These are phyloP conservation scores for Cercis canadensis DNA, from an alignment of 306 rosid species.

Conservation along the genomic window DNA sequence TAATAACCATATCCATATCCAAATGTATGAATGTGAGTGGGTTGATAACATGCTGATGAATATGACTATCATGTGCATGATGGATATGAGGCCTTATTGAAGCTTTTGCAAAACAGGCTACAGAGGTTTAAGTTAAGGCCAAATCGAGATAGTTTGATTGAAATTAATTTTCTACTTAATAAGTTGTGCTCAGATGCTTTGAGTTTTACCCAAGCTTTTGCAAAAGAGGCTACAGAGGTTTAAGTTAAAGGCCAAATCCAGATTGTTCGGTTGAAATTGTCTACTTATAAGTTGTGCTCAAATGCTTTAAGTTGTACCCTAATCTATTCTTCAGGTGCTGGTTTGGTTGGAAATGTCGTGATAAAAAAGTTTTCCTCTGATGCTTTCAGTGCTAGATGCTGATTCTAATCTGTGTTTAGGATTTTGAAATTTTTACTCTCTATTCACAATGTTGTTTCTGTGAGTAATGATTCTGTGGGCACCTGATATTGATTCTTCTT, in stretches of 20 bases:
- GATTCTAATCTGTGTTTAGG: conserved; percentile 25
- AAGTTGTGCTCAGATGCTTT: too few relatives aligned
- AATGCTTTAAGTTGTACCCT: too few relatives aligned
- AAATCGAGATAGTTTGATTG: conserved; percentile 17
- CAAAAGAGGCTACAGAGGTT: too few relatives aligned
- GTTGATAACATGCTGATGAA: conserved; percentile 18
- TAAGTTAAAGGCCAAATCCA: too few relatives aligned
- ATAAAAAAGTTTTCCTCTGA: conserved; percentile 24
- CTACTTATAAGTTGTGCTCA: too few relatives aligned
- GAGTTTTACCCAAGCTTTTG: too few relatives aligned
- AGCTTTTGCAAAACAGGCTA: conserved; percentile 23
- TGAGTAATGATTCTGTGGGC: neutral
- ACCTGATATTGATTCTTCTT: conserved; percentile 33
- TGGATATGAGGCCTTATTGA: conserved; percentile 20
- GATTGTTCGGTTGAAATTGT: too few relatives aligned
- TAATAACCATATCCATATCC: conserved; percentile 2
- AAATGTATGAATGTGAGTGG: conserved; percentile 17
- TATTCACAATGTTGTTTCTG: neutral
- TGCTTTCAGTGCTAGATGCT: conserved; percentile 20
- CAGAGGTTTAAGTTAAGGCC: conserved; percentile 16
- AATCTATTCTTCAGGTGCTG: too few relatives aligned
- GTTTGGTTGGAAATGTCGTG: neutral
- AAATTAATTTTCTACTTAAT: too few relatives aligned
- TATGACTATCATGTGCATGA: conserved; percentile 20
- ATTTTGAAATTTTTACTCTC: conserved; percentile 20